These are phyloP conservation scores for Yamadazyma aaseri DNA, from an alignment of 1,139 yeast genomes.

Conservation along the genomic window DNA sequence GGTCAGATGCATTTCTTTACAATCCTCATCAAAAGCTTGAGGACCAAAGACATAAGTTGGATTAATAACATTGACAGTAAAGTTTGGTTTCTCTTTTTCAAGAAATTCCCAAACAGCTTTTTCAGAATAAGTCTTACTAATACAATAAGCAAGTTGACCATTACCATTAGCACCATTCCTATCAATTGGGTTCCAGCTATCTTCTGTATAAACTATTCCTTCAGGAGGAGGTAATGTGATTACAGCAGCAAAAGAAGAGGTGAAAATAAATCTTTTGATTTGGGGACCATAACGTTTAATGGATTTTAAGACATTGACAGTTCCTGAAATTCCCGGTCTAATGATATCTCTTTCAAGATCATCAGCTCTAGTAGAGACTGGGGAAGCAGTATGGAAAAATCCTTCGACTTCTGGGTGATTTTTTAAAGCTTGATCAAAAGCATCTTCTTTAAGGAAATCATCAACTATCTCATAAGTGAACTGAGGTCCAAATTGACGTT, in stretches of 20 bases:
- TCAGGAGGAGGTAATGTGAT: slow-evolving; percentile 12
- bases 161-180: too few relatives aligned
- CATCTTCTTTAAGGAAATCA: slow-evolving; percentile 16
- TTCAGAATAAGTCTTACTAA: slow-evolving; percentile 55
- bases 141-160: slow-evolving; percentile 41
- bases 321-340: slow-evolving; percentile 35
- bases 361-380: slow-evolving; percentile 14
- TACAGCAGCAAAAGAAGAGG: slow-evolving; percentile 34
- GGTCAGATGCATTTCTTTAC: slow-evolving; percentile 21
- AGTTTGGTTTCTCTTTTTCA: slow-evolving; percentile 26
- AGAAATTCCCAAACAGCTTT: slow-evolving; percentile 46
- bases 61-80: slow-evolving; percentile 39
- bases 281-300: slow-evolving; percentile 24
- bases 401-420: slow-evolving; percentile 14
- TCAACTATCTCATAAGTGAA: slow-evolving; percentile 23
- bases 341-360: slow-evolving; percentile 31
- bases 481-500: slow-evolving; percentile 13
- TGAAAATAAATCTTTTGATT: slow-evolving; percentile 26
- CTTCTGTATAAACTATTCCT: slow-evolving; percentile 23
- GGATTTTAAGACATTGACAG: slow-evolving; percentile 29
- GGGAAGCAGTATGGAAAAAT: slow-evolving; percentile 18
- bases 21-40: slow-evolving; percentile 31
- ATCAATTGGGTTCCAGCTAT: slow-evolving; percentile 36
- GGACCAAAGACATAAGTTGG: slow-evolving; percentile 51
- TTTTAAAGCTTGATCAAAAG: slow-evolving; percentile 16